A percentile compares a stretch with the other conserved stretches of the same genome.
Conservation (phyloP, 176 grass and related monocot genomes). For the Phoenix roebelenii region DNA sequence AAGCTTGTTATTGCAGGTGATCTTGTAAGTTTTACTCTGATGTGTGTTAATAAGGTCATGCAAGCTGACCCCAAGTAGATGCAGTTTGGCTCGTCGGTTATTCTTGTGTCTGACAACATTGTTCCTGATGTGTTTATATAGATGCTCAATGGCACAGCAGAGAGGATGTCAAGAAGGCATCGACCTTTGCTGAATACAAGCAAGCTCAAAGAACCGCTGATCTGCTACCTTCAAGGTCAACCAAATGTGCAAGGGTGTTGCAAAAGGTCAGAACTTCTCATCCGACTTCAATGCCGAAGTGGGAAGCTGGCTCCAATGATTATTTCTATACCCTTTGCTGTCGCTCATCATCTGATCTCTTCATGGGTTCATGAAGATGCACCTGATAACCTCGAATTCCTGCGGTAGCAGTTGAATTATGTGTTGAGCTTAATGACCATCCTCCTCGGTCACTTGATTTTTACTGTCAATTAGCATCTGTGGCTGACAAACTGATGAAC, state of each 20-base stretch:
- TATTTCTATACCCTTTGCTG: slow-evolving; percentile 65
- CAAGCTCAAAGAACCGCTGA: slow-evolving; percentile 48
- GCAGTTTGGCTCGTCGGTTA: too few species aligned
- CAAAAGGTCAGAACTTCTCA: slow-evolving; percentile 28
- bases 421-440: too few species aligned
- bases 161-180: slow-evolving; percentile 59
- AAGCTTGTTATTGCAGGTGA: too few species aligned
- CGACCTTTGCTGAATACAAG: slow-evolving; percentile 50
- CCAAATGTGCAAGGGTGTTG: slow-evolving; percentile 56
- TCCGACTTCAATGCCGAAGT: slow-evolving; percentile 35
- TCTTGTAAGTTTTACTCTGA: too few species aligned
- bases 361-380: slow-evolving; percentile 53
- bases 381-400: background rate
- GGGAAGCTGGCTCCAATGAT: slow-evolving; percentile 56
- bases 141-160: slow-evolving; percentile 82
- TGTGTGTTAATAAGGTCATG: too few species aligned
- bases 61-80: too few species aligned
- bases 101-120: background rate
- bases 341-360: slow-evolving; percentile 82
- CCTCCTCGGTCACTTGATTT: too few species aligned
- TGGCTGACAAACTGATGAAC: too few species aligned
- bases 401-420: slow-evolving; percentile 4
- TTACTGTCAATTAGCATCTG: too few species aligned
- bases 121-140: slow-evolving; percentile 14
- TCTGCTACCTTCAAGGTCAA: slow-evolving; percentile 32